Percentiles rank a stretch among this genome's conserved stretches.
Conservation (phyloP, 805 yeast genomes). For the Scheffersomyces ergatensis region DNA sequence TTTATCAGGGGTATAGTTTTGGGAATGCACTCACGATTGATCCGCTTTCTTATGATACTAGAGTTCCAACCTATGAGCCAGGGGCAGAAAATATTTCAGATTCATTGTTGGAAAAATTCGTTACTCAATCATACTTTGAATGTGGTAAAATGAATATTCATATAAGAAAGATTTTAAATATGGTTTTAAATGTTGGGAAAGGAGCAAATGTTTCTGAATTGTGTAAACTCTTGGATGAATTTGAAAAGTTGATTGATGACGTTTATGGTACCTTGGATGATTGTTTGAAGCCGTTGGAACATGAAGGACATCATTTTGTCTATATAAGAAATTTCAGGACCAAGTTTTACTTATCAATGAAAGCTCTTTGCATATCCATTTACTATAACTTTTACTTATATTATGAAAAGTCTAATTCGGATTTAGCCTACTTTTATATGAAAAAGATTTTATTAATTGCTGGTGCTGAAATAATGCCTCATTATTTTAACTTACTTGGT, state of each 20-base stretch:
- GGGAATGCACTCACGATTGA: constrained; percentile 47
- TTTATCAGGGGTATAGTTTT: constrained; percentile 40
- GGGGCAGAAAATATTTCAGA: constrained; percentile 38
- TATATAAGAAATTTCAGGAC: constrained; percentile 14
- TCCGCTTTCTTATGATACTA: constrained; percentile 48
- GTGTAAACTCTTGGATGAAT: constrained; percentile 24
- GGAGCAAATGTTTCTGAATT: constrained; percentile 37
- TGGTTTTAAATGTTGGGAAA: constrained; percentile 39
- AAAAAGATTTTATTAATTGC: constrained; percentile 29
- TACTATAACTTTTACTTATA: constrained; percentile 43
- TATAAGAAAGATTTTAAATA: constrained; percentile 30
- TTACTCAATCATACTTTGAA: constrained; percentile 28
- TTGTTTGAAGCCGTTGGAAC: constrained; percentile 12
- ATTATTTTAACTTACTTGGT: constrained; percentile 33
- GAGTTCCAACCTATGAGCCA: constrained; percentile 41
- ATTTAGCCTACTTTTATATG: constrained; percentile 35
- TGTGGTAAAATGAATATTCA: constrained; percentile 25
- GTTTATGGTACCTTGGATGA: constrained; percentile 26
- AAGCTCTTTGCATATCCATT: constrained; percentile 35
- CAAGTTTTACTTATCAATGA: constrained; percentile 25
- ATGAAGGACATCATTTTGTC: constrained; percentile 4
- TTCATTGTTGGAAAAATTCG: constrained; percentile 38
- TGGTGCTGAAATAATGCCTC: constrained; percentile 31
- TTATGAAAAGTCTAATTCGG: constrained; percentile 29
- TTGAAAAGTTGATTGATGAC: constrained; percentile 31